Conservation (phyloP, 148 eudicot species). For the Amaranthus hypochondriacus region DNA sequence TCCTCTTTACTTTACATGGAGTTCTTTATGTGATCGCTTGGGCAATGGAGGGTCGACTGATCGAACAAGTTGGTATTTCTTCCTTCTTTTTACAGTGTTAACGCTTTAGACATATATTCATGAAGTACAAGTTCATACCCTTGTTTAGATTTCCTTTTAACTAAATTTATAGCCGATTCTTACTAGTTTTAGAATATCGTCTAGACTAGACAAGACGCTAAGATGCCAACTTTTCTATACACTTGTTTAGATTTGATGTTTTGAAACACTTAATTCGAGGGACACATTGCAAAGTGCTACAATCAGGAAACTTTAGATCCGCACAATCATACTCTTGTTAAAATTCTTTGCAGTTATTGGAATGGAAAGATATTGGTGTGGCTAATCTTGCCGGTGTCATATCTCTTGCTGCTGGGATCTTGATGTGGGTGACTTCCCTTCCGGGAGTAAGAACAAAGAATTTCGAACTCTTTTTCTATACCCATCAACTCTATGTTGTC, state of each 20-base stretch:
- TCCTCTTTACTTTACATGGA: conserved; percentile 73
- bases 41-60: conserved; percentile 52
- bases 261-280: background rate
- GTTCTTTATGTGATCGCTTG: conserved; percentile 49
- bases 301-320: background rate
- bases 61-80: conserved; percentile 40
- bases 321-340: background rate
- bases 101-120: background rate
- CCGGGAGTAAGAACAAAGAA: conserved; percentile 52
- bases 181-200: too few species aligned
- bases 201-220: background rate
- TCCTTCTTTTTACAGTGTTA: background rate
- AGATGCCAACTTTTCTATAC: background rate
- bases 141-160: background rate
- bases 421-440: conserved; percentile 87
- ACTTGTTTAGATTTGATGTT: background rate
- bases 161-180: too few species aligned
- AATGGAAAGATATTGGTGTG: conserved; percentile 58
- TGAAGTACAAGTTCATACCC: background rate
- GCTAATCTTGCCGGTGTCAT: conserved; percentile 76
- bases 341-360: conserved; percentile 38
- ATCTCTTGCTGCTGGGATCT: conserved; percentile 64
- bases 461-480: conserved; percentile 83
- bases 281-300: background rate
- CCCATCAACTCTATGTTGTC: conserved; percentile 78